Percentiles rank a stretch among this genome's conserved stretches.
These are phyloP conservation scores for Megacollybia platyphylla DNA, from an alignment of 1,284 basidiomycete species.

Conservation along the genomic window DNA sequence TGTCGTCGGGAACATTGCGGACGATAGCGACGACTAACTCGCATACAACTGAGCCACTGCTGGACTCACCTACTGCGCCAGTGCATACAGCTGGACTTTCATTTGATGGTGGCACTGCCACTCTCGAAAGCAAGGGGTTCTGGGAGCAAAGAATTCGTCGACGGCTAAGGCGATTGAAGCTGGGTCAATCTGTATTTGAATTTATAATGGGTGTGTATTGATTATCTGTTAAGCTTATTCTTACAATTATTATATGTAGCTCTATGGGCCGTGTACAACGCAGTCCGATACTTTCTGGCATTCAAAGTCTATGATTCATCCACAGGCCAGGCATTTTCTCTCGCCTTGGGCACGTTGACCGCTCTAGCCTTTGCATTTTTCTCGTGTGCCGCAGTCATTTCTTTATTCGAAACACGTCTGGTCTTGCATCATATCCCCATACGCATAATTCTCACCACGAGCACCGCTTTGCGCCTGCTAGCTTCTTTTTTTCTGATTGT, in stretches of 20 bases:
- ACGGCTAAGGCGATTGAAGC: slow-evolving; percentile 27
- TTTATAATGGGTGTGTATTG: slow-evolving; percentile 33
- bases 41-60: slow-evolving; percentile 36
- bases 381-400: slow-evolving; percentile 25
- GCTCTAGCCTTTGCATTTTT: slow-evolving; percentile 45
- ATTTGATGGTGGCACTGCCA: slow-evolving; percentile 25
- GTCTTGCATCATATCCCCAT: slow-evolving; percentile 22
- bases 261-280: slow-evolving; percentile 46
- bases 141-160: slow-evolving; percentile 22
- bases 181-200: slow-evolving; percentile 24
- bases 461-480: slow-evolving; percentile 22
- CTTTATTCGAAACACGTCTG: slow-evolving; percentile 27
- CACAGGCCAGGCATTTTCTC: slow-evolving; percentile 24
- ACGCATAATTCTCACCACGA: slow-evolving; percentile 16
- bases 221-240: background rate
- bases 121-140: slow-evolving; percentile 24
- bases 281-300: slow-evolving; percentile 50
- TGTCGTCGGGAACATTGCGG: slow-evolving; percentile 37
- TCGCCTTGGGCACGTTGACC: slow-evolving; percentile 49
- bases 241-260: slow-evolving; percentile 18
- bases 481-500: slow-evolving; percentile 34
- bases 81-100: slow-evolving; percentile 24
- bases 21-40: slow-evolving; percentile 32
- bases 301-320: slow-evolving; percentile 25
- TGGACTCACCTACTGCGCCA: slow-evolving; percentile 17